phyloP scores from a whole-genome alignment of 768 basidiomycete species.

The Rhodosporidiobolus odoratus region DNA sequence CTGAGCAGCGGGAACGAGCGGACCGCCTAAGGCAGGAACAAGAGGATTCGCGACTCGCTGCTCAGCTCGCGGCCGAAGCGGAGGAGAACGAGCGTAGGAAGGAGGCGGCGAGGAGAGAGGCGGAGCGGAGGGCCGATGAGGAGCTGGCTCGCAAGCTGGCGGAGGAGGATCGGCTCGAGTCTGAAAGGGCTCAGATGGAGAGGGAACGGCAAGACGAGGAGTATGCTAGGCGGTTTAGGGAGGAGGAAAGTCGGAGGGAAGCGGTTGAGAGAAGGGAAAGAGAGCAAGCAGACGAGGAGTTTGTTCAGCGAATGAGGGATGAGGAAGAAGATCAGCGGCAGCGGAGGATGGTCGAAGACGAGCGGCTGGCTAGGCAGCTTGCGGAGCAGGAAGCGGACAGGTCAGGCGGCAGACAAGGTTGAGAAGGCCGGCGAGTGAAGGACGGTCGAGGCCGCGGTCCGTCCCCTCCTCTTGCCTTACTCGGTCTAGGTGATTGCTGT shows the following conservation, averaged over 20 bases:
- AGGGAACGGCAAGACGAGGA: conserved; percentile 25
- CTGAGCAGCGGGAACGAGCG: background rate
- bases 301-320: conserved; percentile 1
- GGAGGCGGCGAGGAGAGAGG: background rate
- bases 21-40: conserved; percentile 10
- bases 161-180: conserved; percentile 8
- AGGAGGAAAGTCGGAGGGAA: conserved; percentile 14
- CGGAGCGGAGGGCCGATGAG: conserved; percentile 1
- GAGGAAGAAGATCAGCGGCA: conserved; percentile 12
- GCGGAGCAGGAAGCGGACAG: conserved; percentile 11
- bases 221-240: conserved; percentile 11
- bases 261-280: background rate
- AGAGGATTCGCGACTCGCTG: conserved; percentile 17
- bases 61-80: conserved; percentile 8
- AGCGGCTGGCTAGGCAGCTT: conserved; percentile 19
- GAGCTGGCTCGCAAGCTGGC: conserved; percentile 5
- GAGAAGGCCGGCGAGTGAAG: background rate
- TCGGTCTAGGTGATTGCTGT: too few species aligned
- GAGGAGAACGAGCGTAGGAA: conserved; percentile 3
- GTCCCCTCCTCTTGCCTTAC: background rate
- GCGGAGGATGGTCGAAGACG: conserved; percentile 10
- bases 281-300: conserved; percentile 16
- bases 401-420: background rate
- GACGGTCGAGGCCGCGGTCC: background rate
- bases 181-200: background rate